Base-by-base conservation (phyloP, 192 early-diverging fungal species). In the Backusella luteola region DNA sequence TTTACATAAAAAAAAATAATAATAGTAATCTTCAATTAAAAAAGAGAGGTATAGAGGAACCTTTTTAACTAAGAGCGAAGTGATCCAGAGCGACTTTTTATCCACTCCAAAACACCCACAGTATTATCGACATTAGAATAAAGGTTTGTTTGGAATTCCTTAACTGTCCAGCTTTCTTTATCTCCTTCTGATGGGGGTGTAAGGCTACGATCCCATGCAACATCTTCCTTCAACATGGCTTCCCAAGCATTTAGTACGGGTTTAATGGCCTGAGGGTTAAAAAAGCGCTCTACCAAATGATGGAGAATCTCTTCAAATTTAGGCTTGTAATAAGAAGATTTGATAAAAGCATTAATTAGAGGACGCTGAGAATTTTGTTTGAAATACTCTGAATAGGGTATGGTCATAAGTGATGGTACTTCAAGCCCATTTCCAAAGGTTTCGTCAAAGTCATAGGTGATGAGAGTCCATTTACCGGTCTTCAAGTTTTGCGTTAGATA, bases 391-490 rank as follows among this genome's bases (percentile, higher is more conserved):
- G 71, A 44, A 23, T 84, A 82, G 1, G 85, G 73, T 1, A 74
- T 70, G 6, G 39, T 67, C 26, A 66, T 74, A 14, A 85, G 49
- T 6, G 69, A 68, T 17, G 77, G 80, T 59, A 11, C 21, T 1
- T 77, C 53, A 32, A 73, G 79, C 7, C 79, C 82, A 1, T 53
- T 79, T 6, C 85, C 83, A 63, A 84, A 84, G n/a, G 81, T 84
- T 39, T 82, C 81, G 38, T 86, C 85, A 56, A 84, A 86, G 42
- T 84, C 85, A 3, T 78, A 81, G 4, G 85, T 77, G 7, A 86
- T 76, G 36, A 80, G 76, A 23, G 72, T 78, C 83, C 83, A 86
- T 59, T 84, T 82, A 11, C 74, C 67, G 3, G 80, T 73, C 11
- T 69, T 23, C 3, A 80, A 68, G 49, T 84, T 73, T 21, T 84